Evolutionary conservation across 2,329 filamentous ascomycete species (phyloP).

Genomic region (Botrytis tulipae): DNA sequence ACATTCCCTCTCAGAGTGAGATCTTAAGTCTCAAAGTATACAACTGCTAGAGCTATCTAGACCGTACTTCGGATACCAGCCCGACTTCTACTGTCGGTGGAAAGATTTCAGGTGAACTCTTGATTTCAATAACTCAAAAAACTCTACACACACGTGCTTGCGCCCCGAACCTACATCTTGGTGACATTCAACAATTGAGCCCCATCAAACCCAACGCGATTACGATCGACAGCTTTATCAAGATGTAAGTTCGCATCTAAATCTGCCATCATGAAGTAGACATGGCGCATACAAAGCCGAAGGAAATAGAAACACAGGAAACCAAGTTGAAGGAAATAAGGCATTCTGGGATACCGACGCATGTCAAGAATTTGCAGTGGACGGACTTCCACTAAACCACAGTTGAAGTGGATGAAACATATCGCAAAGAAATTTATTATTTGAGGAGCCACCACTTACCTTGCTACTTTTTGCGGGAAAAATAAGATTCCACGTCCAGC

Average conservation of each 20-base stretch:
- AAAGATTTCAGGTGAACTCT: neutral
- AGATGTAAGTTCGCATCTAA: neutral
- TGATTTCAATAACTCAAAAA: neutral
- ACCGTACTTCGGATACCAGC: no score
- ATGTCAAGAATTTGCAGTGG: neutral
- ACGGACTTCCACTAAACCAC: neutral
- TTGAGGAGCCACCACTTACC: neutral
- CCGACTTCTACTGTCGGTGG: neutral
- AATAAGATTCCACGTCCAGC: no score
- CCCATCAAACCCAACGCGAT: accelerated
- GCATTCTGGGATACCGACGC: neutral
- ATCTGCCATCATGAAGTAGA: neutral
- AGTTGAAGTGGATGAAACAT: neutral
- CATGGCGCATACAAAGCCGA: neutral
- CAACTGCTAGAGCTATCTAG: neutral
- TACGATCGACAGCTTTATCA: neutral
- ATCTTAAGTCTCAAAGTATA: neutral
- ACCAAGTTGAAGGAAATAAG: neutral
- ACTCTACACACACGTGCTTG: accelerated
- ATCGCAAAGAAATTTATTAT: no score
- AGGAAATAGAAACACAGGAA: neutral
- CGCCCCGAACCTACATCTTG: neutral
- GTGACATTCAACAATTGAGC: neutral
- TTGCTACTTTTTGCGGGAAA: accelerated
- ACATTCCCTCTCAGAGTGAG: no score